Percentiles rank a stretch among this genome's conserved stretches.
These are phyloP conservation scores for Leccinum broughii DNA, from an alignment of 768 basidiomycete species.

Conservation along the genomic window DNA sequence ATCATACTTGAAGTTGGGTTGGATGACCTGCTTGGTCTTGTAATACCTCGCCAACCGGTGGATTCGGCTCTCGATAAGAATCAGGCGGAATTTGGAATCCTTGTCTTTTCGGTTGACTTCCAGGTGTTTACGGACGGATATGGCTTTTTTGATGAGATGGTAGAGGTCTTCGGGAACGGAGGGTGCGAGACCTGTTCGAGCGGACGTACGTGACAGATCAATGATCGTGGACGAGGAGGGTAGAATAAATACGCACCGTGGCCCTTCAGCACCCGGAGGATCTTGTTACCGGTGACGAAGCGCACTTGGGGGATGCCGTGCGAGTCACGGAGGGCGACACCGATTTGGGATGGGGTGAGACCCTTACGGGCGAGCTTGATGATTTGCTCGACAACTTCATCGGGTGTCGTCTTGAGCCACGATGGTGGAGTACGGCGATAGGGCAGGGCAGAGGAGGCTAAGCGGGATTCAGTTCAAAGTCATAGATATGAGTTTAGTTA, in stretches of 20 bases:
- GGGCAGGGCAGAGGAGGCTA: conserved; percentile 87
- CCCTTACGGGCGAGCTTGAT: conserved; percentile 97
- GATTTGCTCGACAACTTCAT: conserved; percentile 96
- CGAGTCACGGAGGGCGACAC: conserved; percentile 96
- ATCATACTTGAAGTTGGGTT: conserved; percentile 99
- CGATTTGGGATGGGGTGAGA: conserved; percentile 96
- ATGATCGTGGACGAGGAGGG: background rate
- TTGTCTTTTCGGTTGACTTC: conserved; percentile 98
- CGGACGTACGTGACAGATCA: background rate
- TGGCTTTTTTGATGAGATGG: conserved; percentile 99
- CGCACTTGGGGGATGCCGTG: conserved; percentile 98
- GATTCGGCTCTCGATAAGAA: conserved; percentile 98
- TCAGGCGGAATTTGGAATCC: conserved; percentile 95
- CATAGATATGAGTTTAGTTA: background rate
- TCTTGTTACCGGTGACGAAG: conserved; percentile 99
- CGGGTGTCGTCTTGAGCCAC: conserved; percentile 96
- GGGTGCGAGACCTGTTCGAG: conserved; percentile 75
- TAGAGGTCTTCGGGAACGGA: conserved; percentile 99
- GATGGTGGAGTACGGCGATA: conserved; percentile 93
- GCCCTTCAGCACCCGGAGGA: conserved; percentile 95
- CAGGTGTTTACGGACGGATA: conserved; percentile 97
- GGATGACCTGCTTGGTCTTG: conserved; percentile 97
- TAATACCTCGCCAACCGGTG: conserved; percentile 98
- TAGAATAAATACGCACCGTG: conserved; percentile 60
- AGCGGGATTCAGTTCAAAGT: conserved; percentile 38